Conservation (phyloP, 148 eudicot species). For the Rhododendron mucronatum region DNA sequence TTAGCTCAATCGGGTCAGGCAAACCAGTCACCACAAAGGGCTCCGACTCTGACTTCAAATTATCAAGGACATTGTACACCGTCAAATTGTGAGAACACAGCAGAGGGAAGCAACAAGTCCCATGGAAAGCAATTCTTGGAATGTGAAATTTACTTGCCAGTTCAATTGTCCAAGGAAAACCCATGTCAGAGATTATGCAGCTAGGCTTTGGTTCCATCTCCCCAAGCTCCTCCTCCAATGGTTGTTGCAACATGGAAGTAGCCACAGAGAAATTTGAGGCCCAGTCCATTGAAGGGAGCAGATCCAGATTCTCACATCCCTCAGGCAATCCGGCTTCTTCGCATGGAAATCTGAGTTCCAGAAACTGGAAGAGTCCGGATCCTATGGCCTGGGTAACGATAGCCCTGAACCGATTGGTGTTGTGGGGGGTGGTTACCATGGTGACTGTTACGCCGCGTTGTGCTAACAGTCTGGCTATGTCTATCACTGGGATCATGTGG, state of each 20-base stretch:
- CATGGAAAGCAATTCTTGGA: conserved; percentile 49
- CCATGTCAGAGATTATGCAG: conserved; percentile 48
- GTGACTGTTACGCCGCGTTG: conserved; percentile 27
- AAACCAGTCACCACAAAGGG: conserved; percentile 25
- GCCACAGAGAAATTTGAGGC: conserved; percentile 32
- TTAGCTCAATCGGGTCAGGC: conserved; percentile 20
- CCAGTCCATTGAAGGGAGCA: conserved; percentile 25
- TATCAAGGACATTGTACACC: background rate
- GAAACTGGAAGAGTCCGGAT: conserved; percentile 17
- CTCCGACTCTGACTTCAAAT: conserved; percentile 16
- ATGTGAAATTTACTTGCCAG: conserved; percentile 27
- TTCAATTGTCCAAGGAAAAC: conserved; percentile 44
- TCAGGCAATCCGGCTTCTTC: conserved; percentile 39
- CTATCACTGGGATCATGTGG: conserved; percentile 56
- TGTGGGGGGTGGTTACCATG: conserved; percentile 42
- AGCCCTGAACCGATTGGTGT: conserved; percentile 24
- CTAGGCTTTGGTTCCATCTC: conserved; percentile 24
- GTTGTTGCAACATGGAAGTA: conserved; percentile 20
- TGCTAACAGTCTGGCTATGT: conserved; percentile 40
- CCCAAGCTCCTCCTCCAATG: conserved; percentile 21
- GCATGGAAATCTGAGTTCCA: conserved; percentile 31
- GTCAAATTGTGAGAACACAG: conserved; percentile 26
- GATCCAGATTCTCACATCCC: conserved; percentile 49
- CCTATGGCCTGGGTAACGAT: conserved; percentile 15
- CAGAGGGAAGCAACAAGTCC: conserved; percentile 49